Evolutionary conservation across 495 filamentous ascomycete species (phyloP).

Genomic region (Penicillium taxi): DNA sequence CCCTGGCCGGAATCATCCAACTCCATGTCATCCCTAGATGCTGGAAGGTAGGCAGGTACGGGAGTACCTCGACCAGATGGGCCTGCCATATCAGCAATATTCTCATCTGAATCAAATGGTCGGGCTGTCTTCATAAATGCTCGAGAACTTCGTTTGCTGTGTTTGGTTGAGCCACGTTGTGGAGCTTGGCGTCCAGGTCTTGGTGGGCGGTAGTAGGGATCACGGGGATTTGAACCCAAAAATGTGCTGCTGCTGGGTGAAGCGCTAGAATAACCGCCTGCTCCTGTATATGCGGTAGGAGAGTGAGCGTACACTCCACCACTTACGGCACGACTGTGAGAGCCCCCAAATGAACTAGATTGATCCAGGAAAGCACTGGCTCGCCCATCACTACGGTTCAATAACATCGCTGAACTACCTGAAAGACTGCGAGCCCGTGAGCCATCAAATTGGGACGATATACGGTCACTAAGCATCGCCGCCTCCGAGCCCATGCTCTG

Average conservation of each 20-base stretch:
- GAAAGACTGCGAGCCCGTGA: conserved; percentile 74
- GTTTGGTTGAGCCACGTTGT: conserved; percentile 41
- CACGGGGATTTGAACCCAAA: conserved; percentile 42
- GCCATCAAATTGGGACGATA: conserved; percentile 57
- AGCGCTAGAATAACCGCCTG: conserved; percentile 34
- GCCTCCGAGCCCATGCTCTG: conserved; percentile 74
- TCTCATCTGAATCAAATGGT: conserved; percentile 28
- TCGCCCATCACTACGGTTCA: conserved; percentile 50
- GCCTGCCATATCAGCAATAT: conserved; percentile 39
- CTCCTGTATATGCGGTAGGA: conserved; percentile 62
- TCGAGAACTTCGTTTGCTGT: conserved; percentile 27
- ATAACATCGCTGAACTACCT: conserved; percentile 68
- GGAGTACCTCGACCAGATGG: conserved; percentile 47
- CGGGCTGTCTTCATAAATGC: conserved; percentile 35
- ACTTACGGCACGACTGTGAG: conserved; percentile 39
- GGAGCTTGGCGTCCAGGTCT: conserved; percentile 53
- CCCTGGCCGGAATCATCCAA: conserved; percentile 43
- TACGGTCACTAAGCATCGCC: conserved; percentile 63
- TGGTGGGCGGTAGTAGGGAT: conserved; percentile 81
- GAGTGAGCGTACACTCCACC: conserved; percentile 57
- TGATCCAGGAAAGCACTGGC: conserved; percentile 40
- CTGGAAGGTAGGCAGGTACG: conserved; percentile 42
- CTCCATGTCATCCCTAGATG: conserved; percentile 48
- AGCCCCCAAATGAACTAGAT: conserved; percentile 38
- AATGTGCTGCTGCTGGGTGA: conserved; percentile 38